Evolutionary conservation across 805 yeast genomes (phyloP), one percentile per base, ranked within the genome.

Genomic region (Wickerhamia fluorescens): DNA sequence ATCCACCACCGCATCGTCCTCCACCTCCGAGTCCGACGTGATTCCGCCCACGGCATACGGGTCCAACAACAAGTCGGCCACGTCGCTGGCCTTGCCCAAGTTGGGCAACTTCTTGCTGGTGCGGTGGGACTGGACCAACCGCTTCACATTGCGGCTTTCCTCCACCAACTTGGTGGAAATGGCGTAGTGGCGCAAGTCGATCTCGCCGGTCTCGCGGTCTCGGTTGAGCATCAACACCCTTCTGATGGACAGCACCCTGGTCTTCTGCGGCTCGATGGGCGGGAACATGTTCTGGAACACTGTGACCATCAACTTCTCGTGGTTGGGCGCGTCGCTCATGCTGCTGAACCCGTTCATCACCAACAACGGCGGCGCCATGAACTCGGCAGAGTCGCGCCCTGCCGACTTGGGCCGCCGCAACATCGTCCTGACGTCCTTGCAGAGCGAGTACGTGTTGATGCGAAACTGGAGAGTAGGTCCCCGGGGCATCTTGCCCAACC

Each of bases 281-380:
- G 98, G 99, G 55, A 89, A 85, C 75, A 92, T 76, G 59, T 86
- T 87, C 58, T 92, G 98, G 61, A 92, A 85, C 63, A 87, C 77
- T 3, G 96, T 84, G 17, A 94, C 75, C 33, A 87, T 53, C 37
- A 89, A 67, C 45, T 86, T 84, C 53, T 89, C 97, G 41, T 78
- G 77, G 20, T 74, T 70, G 20, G 66, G 72, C 13, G 79, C 75
- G 33, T 71, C 74, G 29, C 68, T 64, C 23, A 84, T 79, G 31
- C 79, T 78, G 22, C 64, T 62, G 52, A 92, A 92, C n/a, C 95
- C 95, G 56, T 92, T 89, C 67, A 92, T 66, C 3, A 92, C 97
- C 38, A 92, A 61, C 42, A 92, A 65, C 5, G 99, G 98, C 12
- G 99, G 97, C 37, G 72, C 66, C 32, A 69, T 38, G 37, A 75